Conservation (phyloP, 352 stramenopile species). For the Phytophthora megakarya region DNA sequence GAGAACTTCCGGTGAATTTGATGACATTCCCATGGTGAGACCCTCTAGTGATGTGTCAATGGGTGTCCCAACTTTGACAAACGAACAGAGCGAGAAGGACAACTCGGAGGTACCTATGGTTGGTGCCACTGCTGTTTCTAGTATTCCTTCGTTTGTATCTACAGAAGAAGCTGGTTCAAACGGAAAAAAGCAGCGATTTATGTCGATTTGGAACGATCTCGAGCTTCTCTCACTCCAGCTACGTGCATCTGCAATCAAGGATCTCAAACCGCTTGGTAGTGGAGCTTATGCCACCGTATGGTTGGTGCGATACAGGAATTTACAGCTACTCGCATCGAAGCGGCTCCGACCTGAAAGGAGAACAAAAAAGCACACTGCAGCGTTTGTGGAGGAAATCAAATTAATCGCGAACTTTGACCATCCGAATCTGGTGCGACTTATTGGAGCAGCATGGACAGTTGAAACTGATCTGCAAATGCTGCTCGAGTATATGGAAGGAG, state of each 20-base stretch:
- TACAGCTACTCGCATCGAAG: constrained; percentile 36
- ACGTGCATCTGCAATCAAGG: constrained; percentile 29
- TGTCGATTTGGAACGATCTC: constrained; percentile 28
- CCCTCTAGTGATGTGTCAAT: constrained; percentile 21
- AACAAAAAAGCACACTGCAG: constrained; percentile 20
- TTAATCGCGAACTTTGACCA: constrained; percentile 35
- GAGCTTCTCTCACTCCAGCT: constrained; percentile 31
- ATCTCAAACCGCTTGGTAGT: constrained; percentile 29
- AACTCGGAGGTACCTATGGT: neutral
- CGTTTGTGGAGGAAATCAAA: neutral
- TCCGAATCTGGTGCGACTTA: constrained; percentile 42
- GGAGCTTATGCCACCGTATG: constrained; percentile 34
- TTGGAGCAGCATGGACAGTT: constrained; percentile 44
- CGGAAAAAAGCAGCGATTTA: constrained; percentile 6
- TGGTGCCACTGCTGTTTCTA: constrained; percentile 9
- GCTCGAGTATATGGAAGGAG: constrained; percentile 46
- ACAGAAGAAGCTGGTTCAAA: constrained; percentile 14
- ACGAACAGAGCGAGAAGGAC: constrained; percentile 2
- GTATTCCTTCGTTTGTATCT: constrained; percentile 15
- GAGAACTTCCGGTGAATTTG: constrained; percentile 7
- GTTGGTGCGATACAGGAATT: constrained; percentile 24
- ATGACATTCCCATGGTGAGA: constrained; percentile 13
- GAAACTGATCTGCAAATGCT: constrained; percentile 44
- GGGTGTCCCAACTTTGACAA: constrained; percentile 26
- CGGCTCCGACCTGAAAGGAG: constrained; percentile 22